Base-by-base conservation (phyloP, 2,329 filamentous ascomycete species). In the Coniochaeta sp. region DNA sequence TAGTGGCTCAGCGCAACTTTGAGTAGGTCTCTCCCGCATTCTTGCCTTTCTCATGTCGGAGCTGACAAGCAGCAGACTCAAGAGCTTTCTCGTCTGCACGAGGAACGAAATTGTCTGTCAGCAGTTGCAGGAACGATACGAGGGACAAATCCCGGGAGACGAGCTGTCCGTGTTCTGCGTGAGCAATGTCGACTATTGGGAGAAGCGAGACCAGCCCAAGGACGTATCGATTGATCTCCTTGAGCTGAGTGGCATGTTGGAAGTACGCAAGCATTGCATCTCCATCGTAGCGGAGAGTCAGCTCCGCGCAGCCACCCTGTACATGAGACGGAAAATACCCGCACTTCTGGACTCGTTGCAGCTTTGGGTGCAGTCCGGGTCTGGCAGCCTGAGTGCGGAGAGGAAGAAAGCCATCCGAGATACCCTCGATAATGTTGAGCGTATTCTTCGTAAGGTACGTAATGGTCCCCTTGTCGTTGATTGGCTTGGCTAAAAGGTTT, bases 331-430 rank as follows among this genome's bases (percentile, higher is more conserved):
- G 28, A 67, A 76, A 16, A 73, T 81, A 14, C 74, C 76, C 0
- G 72, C 71, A 0, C 65, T 81, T 2, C 62, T 81, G 1, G 72
- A 70, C 19, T 71, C 75, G 1, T 60, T 78, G 1, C 67, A 72
- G 6, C 69, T 80, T 0, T 82, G 78, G 79, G 70, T 79, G 1
- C 68, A 76, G 57, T 74, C 76, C 26, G 77, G 77, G 0, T 71
- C 73, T 0, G 72, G 74, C 1, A 74, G 66, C 32, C 65, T 69
- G 22, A 69, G 64, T 54, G 73, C 72, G 0, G 76, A 79, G 62
- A 66, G 67, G 14, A 77, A 73, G 55, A 65, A 66, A 32, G 61
- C 60, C 0, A 67, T 79, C 2, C 68, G 74, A 1, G 58, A 69
- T 0, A 66, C 65, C 4, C 61, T 80, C 2, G 62, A 72, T 38